Evolutionary conservation across 192 early-diverging fungal genomes (phyloP).

Genomic region (Entophlyctis luteolus): DNA sequence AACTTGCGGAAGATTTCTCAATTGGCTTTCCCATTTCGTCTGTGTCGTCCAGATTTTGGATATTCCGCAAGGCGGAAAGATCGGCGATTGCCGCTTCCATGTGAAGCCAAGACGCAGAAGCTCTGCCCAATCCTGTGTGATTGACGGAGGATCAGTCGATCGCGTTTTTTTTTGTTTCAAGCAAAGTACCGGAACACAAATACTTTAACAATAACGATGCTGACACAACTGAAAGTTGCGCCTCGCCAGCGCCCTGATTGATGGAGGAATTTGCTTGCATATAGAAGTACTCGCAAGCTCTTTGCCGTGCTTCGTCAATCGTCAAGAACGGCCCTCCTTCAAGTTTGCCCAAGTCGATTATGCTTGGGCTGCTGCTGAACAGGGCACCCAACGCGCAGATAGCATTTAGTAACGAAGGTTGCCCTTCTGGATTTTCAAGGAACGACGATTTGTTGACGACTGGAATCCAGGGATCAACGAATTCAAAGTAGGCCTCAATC

Average conservation of each 20-base stretch:
- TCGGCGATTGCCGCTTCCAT: constrained; percentile 50
- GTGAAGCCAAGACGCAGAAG: constrained; percentile 48
- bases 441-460: constrained; percentile 35
- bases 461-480: constrained; percentile 32
- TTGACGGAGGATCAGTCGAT: background rate
- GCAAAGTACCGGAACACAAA: constrained; percentile 35
- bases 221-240: constrained; percentile 29
- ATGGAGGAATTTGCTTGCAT: constrained; percentile 39
- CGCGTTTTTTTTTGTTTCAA: background rate
- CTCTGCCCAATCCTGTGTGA: constrained; percentile 20
- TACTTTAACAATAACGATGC: constrained; percentile 34
- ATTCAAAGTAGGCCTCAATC: constrained; percentile 36
- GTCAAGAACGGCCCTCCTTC: background rate
- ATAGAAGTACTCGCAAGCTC: constrained; percentile 39
- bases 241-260: constrained; percentile 42
- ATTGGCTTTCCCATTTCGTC: constrained; percentile 16
- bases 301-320: background rate
- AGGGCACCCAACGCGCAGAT: constrained; percentile 46
- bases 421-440: constrained; percentile 9
- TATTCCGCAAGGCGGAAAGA: constrained; percentile 41
- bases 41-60: constrained; percentile 35
- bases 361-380: constrained; percentile 33
- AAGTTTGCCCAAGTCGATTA: constrained; percentile 1
- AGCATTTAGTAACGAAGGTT: constrained; percentile 37
- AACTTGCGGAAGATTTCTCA: background rate